phyloP scores from a whole-genome alignment of 164 flowering plant species.

The Protea cynaroides region DNA sequence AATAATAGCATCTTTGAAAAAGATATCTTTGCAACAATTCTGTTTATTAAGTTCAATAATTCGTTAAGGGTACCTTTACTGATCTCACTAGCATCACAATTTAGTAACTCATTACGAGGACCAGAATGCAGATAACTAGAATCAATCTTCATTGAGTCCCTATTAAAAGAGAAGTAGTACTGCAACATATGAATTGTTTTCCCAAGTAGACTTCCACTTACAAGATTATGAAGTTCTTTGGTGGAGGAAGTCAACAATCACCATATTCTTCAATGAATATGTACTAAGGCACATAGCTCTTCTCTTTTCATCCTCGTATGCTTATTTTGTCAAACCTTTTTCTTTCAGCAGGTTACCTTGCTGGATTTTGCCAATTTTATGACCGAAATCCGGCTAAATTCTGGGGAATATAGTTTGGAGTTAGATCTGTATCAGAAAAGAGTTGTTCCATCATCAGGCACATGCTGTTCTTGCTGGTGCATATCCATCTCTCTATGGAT shows the following conservation, averaged over 20 bases:
- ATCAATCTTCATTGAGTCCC: slow-evolving; percentile 24
- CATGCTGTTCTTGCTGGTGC: no score
- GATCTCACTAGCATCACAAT: slow-evolving; percentile 35
- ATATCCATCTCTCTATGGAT: no score
- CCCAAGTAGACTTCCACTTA: slow-evolving; percentile 54
- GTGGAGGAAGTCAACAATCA: slow-evolving; percentile 35
- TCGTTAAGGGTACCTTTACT: slow-evolving; percentile 31
- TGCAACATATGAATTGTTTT: slow-evolving; percentile 54
- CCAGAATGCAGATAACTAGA: slow-evolving; percentile 34
- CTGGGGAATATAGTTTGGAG: no score
- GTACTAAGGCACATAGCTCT: no score
- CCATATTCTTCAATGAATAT: no score
- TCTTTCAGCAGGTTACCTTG: no score
- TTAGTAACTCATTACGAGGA: slow-evolving; percentile 35
- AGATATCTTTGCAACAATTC: slow-evolving; percentile 52
- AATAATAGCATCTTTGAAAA: slow-evolving; percentile 52
- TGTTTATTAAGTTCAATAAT: slow-evolving; percentile 38
- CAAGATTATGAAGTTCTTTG: slow-evolving; percentile 38
- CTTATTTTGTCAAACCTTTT: no score
- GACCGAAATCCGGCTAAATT: no score
- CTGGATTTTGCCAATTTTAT: no score
- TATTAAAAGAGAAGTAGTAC: slow-evolving; percentile 32
- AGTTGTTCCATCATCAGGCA: no score
- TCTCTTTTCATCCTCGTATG: no score
- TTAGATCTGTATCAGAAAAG: no score